These are phyloP conservation scores for Hibiscus tridactylites DNA, from an alignment of 345 rosid genomes.

Conservation along the genomic window DNA sequence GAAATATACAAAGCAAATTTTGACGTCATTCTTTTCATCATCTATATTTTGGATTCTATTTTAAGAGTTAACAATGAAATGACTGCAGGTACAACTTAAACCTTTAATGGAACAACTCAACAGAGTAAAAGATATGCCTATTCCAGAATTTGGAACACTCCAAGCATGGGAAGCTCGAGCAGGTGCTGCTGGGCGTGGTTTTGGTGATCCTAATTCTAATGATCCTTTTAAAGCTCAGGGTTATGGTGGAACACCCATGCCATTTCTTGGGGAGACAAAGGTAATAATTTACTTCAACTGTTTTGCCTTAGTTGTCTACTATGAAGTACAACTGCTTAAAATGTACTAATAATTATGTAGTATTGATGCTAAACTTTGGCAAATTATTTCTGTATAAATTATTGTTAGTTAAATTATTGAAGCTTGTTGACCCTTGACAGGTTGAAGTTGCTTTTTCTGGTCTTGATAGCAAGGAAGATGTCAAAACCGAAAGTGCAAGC, in stretches of 20 bases:
- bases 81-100: constrained; percentile 65
- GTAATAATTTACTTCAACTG: constrained; percentile 23
- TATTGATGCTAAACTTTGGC: not conserved
- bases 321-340: constrained; percentile 12
- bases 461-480: constrained; percentile 60
- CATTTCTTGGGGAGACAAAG: constrained; percentile 83
- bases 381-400: not conserved
- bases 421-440: constrained; percentile 33
- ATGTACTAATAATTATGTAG: not conserved
- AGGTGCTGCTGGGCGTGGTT: constrained; percentile 49
- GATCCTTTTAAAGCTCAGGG: constrained; percentile 74
- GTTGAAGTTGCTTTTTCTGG: constrained; percentile 89
- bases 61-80: constrained; percentile 11
- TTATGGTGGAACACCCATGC: constrained; percentile 82
- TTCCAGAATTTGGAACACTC: constrained; percentile 69
- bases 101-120: constrained; percentile 66
- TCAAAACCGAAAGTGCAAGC: constrained; percentile 48
- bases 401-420: not conserved
- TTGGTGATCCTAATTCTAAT: constrained; percentile 52
- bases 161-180: constrained; percentile 94
- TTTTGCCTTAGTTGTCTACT: constrained; percentile 1
- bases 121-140: constrained; percentile 69
- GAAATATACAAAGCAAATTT: not conserved
- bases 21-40: not conserved
- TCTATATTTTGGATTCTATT: not conserved